Evolutionary conservation across 805 yeast species (phyloP).

Genomic region (Suhomyces xylopsoci): DNA sequence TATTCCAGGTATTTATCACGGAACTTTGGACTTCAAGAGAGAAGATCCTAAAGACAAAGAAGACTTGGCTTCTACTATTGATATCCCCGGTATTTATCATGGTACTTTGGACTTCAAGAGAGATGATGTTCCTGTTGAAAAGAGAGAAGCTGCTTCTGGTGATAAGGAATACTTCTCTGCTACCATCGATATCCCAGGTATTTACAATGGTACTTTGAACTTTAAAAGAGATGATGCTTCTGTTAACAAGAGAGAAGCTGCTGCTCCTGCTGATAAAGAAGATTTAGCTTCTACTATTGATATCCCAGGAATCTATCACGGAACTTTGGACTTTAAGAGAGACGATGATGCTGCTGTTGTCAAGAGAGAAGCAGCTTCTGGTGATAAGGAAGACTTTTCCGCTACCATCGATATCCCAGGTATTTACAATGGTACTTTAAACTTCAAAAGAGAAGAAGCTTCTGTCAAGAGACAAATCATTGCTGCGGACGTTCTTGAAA

Average conservation of each 20-base stretch:
- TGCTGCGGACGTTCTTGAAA: too few relatives aligned
- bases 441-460: too few relatives aligned
- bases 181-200: neutral
- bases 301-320: neutral
- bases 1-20: neutral
- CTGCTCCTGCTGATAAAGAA: neutral
- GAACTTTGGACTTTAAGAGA: neutral
- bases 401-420: neutral
- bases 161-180: neutral
- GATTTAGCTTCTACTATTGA: neutral
- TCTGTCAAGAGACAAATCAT: neutral
- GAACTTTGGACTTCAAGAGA: neutral
- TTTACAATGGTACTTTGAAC: neutral
- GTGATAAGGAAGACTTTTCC: neutral
- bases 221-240: too few relatives aligned
- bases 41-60: neutral
- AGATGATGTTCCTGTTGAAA: neutral
- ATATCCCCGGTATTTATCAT: neutral
- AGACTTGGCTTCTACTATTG: neutral
- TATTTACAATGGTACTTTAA: neutral
- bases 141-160: neutral
- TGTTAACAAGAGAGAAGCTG: too few relatives aligned
- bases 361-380: neutral
- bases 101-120: neutral
- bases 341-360: neutral